phyloP scores from a whole-genome alignment of 2,329 filamentous ascomycete genomes.

The Davidsoniella neocaledoniae region DNA sequence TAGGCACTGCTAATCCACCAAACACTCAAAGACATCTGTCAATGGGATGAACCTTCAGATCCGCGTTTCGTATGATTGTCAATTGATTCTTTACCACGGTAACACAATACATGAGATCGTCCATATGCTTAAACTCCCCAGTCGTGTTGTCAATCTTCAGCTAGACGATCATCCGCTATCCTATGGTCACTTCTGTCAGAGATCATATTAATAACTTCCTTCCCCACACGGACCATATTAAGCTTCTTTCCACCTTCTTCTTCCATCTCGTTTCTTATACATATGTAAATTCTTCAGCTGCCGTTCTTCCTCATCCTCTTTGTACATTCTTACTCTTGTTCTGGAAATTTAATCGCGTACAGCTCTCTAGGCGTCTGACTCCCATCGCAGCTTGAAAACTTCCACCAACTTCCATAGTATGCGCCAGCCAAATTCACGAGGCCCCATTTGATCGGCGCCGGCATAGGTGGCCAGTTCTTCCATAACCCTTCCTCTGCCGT shows the following conservation, averaged over 20 bases:
- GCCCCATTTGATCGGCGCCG: slow-evolving; percentile 40
- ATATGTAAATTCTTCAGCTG: neutral
- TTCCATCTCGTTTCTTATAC: neutral
- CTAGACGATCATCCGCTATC: too few relatives aligned
- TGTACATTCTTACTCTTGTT: neutral
- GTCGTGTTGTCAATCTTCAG: too few relatives aligned
- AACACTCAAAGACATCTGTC: too few relatives aligned
- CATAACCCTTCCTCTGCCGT: slow-evolving; percentile 42
- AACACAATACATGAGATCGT: too few relatives aligned
- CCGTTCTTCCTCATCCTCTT: neutral
- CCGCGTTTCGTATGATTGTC: too few relatives aligned
- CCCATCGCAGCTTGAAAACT: slow-evolving; percentile 45
- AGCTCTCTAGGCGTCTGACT: slow-evolving; percentile 35
- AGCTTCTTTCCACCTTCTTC: too few relatives aligned
- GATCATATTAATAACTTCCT: neutral
- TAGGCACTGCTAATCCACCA: too few relatives aligned
- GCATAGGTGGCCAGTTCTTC: slow-evolving; percentile 49
- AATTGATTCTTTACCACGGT: too few relatives aligned
- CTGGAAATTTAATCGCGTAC: slow-evolving; percentile 23
- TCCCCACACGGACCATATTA: neutral
- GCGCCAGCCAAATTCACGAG: slow-evolving; percentile 41
- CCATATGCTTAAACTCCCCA: too few relatives aligned
- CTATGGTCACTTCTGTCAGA: too few relatives aligned
- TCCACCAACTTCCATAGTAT: slow-evolving; percentile 42
- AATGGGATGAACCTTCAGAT: too few relatives aligned